Conservation (phyloP, 2,329 filamentous ascomycete species). For the Epichloe gansuensis region DNA sequence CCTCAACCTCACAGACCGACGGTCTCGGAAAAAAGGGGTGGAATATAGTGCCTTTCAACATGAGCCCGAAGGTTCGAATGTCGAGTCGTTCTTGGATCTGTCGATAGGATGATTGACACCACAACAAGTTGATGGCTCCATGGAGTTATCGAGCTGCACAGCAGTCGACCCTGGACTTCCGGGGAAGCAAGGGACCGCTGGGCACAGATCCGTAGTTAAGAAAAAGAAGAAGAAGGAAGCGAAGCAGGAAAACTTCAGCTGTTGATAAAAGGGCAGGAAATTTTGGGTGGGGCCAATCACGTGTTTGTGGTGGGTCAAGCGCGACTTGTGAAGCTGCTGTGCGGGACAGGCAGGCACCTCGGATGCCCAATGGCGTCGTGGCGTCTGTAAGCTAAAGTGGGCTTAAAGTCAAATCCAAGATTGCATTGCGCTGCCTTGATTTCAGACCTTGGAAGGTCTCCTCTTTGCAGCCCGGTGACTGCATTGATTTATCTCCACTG, state of each 20-base stretch:
- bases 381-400: not conserved
- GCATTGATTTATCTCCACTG: not conserved
- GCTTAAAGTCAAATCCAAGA: not conserved
- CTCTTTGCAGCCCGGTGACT: not conserved
- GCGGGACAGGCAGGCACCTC: not conserved
- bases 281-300: constrained; percentile 5
- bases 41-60: constrained; percentile 62
- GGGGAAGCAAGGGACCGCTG: constrained; percentile 53
- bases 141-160: constrained; percentile 73
- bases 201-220: constrained; percentile 68
- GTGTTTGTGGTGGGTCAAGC: not conserved
- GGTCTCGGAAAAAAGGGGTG: constrained; percentile 79
- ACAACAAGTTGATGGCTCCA: constrained; percentile 64
- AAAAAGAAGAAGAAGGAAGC: constrained; percentile 21
- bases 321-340: not conserved
- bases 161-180: constrained; percentile 54
- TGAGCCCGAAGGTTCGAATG: constrained; percentile 35
- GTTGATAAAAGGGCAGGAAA: constrained; percentile 9
- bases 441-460: not conserved
- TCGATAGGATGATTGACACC: constrained; percentile 88
- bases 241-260: constrained; percentile 13
- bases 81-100: constrained; percentile 77
- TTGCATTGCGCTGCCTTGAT: not conserved
- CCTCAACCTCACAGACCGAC: constrained; percentile 82
- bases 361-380: too few species aligned